These are phyloP conservation scores for Obelidium mucronatum DNA, from an alignment of 192 early-diverging fungal genomes.

Conservation along the genomic window DNA sequence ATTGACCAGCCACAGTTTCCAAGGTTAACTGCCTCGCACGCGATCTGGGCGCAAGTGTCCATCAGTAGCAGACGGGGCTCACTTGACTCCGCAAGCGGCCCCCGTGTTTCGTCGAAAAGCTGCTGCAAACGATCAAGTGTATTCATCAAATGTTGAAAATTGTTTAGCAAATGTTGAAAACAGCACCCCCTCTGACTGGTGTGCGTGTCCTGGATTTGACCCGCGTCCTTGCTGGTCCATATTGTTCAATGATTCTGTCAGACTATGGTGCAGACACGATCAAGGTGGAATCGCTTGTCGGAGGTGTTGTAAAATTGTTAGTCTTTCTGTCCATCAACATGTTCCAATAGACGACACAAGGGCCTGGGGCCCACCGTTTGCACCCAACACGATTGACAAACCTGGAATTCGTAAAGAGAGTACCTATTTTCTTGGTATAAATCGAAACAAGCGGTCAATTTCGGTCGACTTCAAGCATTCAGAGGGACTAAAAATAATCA, in stretches of 20 bases:
- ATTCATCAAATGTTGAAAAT: neutral
- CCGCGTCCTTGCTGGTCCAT: constrained; percentile 56
- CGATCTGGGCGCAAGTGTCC: neutral
- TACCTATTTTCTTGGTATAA: constrained; percentile 91
- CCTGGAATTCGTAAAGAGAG: constrained; percentile 61
- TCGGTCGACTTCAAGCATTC: constrained; percentile 82
- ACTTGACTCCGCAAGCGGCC: no score
- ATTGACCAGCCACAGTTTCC: neutral
- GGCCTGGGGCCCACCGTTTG: constrained; percentile 68
- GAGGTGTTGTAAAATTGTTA: no score
- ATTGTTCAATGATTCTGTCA: constrained; percentile 51
- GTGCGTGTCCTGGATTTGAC: constrained; percentile 51
- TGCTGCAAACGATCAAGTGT: neutral
- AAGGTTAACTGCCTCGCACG: neutral
- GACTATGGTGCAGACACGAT: constrained; percentile 79
- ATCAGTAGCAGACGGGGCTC: neutral
- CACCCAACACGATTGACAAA: constrained; percentile 40
- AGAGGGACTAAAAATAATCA: constrained; percentile 69
- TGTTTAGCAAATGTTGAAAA: neutral
- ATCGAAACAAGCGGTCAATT: constrained; percentile 92
- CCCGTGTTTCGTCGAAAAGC: neutral
- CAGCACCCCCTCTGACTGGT: constrained; percentile 37
- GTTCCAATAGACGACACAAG: constrained; percentile 81
- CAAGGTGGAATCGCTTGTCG: constrained; percentile 74
- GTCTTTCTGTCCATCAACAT: neutral